Percentiles rank a stretch among this genome's conserved stretches.
phyloP scores from a whole-genome alignment of 2,329 filamentous ascomycete genomes.

The Fusarium scirpi region DNA sequence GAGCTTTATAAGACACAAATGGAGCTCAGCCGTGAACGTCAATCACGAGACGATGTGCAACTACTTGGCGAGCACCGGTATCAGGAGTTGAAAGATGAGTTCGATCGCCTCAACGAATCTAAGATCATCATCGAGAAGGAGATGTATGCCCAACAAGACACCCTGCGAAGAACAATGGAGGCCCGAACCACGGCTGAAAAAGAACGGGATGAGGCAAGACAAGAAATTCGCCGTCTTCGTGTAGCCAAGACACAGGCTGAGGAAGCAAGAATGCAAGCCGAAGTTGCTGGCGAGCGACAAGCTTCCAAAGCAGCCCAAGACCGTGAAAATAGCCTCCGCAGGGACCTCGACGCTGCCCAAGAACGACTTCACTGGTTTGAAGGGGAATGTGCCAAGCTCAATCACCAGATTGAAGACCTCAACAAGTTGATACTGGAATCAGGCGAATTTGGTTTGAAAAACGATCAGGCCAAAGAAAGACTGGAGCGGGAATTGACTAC shows the following conservation, averaged over 20 bases:
- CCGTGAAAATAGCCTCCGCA: slow-evolving; percentile 79
- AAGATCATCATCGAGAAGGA: slow-evolving; percentile 99
- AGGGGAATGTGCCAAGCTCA: slow-evolving; percentile 79
- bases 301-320: slow-evolving; percentile 84
- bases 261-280: slow-evolving; percentile 85
- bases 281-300: slow-evolving; percentile 82
- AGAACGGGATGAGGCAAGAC: slow-evolving; percentile 89
- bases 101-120: slow-evolving; percentile 86
- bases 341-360: slow-evolving; percentile 84
- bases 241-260: slow-evolving; percentile 87
- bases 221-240: slow-evolving; percentile 84
- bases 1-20: slow-evolving; percentile 87
- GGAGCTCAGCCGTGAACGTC: slow-evolving; percentile 89
- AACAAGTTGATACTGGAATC: slow-evolving; percentile 90
- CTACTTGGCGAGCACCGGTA: slow-evolving; percentile 91
- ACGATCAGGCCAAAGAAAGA: slow-evolving; percentile 94
- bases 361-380: slow-evolving; percentile 83
- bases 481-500: slow-evolving; percentile 92
- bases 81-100: slow-evolving; percentile 84
- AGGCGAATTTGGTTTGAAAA: slow-evolving; percentile 87
- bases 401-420: slow-evolving; percentile 83
- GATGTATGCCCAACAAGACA: slow-evolving; percentile 94
- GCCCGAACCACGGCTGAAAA: slow-evolving; percentile 82
- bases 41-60: slow-evolving; percentile 93
- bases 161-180: slow-evolving; percentile 86